Evolutionary conservation across 805 yeast genomes (phyloP).

Genomic region (Nakazawaea pomicola): DNA sequence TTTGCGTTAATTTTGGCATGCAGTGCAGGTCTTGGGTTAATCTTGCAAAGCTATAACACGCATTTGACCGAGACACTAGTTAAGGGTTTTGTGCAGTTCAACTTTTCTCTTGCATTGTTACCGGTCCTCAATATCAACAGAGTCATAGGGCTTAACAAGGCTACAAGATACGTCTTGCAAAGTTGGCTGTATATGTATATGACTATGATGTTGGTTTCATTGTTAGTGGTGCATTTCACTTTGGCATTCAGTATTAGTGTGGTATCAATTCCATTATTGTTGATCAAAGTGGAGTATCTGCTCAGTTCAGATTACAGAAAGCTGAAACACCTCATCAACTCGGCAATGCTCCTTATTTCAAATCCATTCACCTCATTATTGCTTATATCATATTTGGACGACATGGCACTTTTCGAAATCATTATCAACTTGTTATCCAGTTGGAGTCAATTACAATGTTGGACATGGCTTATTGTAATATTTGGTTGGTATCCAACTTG

Average conservation of each 20-base stretch:
- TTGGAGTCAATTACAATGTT: constrained; percentile 66
- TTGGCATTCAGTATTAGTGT: constrained; percentile 70
- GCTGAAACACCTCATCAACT: constrained; percentile 19
- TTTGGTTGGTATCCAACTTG: constrained; percentile 85
- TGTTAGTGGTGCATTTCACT: constrained; percentile 80
- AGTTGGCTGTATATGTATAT: constrained; percentile 42
- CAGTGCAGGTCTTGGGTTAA: constrained; percentile 21
- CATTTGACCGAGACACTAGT: neutral
- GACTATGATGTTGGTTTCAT: constrained; percentile 64
- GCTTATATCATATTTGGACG: constrained; percentile 16
- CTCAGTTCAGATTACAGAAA: neutral
- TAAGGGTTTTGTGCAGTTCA: neutral
- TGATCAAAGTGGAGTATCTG: constrained; percentile 31
- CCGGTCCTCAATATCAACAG: constrained; percentile 9
- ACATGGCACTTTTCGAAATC: neutral
- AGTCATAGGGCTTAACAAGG: constrained; percentile 17
- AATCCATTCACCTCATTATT: constrained; percentile 42
- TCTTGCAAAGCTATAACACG: constrained; percentile 3
- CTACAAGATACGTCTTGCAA: constrained; percentile 22
- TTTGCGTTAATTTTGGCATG: constrained; percentile 21
- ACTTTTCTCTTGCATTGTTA: constrained; percentile 1
- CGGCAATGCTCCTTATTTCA: constrained; percentile 34
- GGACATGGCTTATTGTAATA: constrained; percentile 79
- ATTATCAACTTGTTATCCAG: constrained; percentile 51
- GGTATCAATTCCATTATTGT: constrained; percentile 69